phyloP scores from a whole-genome alignment of 352 stramenopile species.

The Phytophthora meadii region DNA sequence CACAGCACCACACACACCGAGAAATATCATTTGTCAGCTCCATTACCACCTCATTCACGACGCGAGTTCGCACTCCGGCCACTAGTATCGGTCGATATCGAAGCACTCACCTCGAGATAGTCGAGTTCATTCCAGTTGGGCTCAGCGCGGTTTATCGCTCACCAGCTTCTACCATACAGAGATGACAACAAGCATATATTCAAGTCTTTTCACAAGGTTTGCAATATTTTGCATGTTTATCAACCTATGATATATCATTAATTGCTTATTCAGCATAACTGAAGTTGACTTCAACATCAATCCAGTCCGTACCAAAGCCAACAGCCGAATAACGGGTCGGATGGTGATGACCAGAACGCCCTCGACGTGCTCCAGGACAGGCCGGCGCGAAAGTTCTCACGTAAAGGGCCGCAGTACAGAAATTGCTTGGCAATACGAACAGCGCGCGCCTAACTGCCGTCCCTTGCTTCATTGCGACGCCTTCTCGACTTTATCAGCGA shows the following conservation, averaged over 20 bases:
- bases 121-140: conserved; percentile 11
- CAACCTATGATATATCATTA: not conserved
- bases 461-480: conserved; percentile 18
- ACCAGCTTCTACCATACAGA: not conserved
- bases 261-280: conserved; percentile 5
- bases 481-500: conserved; percentile 8
- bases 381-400: conserved; percentile 13
- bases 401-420: conserved; percentile 15
- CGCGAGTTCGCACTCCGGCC: conserved; percentile 1
- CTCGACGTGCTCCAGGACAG: conserved; percentile 13
- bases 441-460: conserved; percentile 4
- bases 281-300: conserved; percentile 12
- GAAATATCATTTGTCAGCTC: conserved; percentile 7
- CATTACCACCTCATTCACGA: conserved; percentile 13
- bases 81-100: conserved; percentile 9
- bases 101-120: conserved; percentile 5
- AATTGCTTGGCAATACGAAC: conserved; percentile 15
- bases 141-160: conserved; percentile 1
- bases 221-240: not conserved
- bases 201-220: conserved; percentile 1
- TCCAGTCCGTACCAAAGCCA: conserved; percentile 4
- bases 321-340: conserved; percentile 16
- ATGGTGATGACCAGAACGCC: conserved; percentile 32
- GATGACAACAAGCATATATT: not conserved
- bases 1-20: conserved; percentile 7